Evolutionary conservation across 1,284 basidiomycete genomes (phyloP).

Genomic region (Marasmius fiardii): DNA sequence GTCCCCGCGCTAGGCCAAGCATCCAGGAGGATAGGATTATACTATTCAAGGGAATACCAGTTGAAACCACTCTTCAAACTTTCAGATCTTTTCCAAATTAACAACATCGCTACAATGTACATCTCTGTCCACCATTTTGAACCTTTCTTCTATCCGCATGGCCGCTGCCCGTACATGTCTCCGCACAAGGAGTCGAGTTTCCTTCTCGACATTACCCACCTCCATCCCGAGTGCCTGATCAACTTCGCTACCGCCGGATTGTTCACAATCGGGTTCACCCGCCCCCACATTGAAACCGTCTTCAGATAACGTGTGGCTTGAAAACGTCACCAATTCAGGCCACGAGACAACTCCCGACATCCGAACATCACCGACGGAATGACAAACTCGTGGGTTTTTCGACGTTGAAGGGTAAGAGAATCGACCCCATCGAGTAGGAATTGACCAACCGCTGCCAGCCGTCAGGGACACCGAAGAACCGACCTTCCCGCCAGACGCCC

Average conservation of each 20-base stretch:
- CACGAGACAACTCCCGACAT: conserved; percentile 9
- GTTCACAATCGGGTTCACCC: not conserved
- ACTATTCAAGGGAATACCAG: too few relatives aligned
- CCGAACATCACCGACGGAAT: not conserved
- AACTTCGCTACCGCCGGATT: not conserved
- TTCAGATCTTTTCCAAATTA: too few relatives aligned
- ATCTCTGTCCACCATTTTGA: not conserved
- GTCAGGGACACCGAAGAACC: not conserved
- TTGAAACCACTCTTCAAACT: too few relatives aligned
- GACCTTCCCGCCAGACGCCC: not conserved
- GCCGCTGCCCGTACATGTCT: not conserved
- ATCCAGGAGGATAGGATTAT: too few relatives aligned
- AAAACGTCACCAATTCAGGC: conserved; percentile 12
- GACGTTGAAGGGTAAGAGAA: not conserved
- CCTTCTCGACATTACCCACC: too few relatives aligned
- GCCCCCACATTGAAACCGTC: not conserved
- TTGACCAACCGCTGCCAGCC: not conserved
- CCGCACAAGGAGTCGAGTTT: not conserved
- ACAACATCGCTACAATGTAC: not conserved
- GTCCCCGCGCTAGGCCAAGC: too few relatives aligned
- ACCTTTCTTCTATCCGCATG: not conserved
- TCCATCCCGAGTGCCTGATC: too few relatives aligned
- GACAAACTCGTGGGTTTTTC: too few relatives aligned
- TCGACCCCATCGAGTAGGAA: conserved; percentile 1
- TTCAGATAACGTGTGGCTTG: conserved; percentile 6